phyloP scores from a whole-genome alignment of 306 rosid genomes.

The Fagus crenata region DNA sequence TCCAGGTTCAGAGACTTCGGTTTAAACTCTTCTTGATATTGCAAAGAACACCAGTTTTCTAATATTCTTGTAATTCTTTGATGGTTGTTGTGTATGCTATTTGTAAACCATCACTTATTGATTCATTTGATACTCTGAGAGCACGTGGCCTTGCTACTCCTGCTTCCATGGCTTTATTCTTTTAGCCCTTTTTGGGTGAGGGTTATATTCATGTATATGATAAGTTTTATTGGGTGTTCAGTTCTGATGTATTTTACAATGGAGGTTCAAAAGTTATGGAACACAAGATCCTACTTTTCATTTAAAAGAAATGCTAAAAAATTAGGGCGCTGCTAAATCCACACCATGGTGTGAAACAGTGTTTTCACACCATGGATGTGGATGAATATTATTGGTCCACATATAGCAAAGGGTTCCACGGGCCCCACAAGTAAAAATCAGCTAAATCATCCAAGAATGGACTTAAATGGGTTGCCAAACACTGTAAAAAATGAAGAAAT shows the following conservation, averaged over 20 bases:
- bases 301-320: too few species aligned
- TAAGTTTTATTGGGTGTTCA: conserved; percentile 33
- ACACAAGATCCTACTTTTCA: background rate
- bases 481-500: too few species aligned
- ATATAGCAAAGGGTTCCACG: too few species aligned
- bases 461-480: too few species aligned
- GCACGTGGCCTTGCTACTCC: conserved; percentile 8
- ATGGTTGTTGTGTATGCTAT: conserved; percentile 27
- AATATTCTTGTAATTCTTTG: background rate
- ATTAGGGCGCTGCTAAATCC: too few species aligned
- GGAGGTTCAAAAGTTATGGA: background rate
- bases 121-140: conserved; percentile 25
- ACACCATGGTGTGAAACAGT: too few species aligned
- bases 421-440: too few species aligned
- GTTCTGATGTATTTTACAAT: background rate
- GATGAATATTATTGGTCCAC: too few species aligned
- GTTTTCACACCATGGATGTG: too few species aligned
- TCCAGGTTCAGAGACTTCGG: conserved; percentile 42
- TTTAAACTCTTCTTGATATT: conserved; percentile 7
- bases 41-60: conserved; percentile 11
- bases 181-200: conserved; percentile 37
- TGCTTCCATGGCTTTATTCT: conserved; percentile 44
- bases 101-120: conserved; percentile 13
- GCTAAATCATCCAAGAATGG: too few species aligned
- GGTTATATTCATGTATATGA: conserved; percentile 29